Conservation (phyloP, 345 rosid genomes). For the Aethionema arabicum region DNA sequence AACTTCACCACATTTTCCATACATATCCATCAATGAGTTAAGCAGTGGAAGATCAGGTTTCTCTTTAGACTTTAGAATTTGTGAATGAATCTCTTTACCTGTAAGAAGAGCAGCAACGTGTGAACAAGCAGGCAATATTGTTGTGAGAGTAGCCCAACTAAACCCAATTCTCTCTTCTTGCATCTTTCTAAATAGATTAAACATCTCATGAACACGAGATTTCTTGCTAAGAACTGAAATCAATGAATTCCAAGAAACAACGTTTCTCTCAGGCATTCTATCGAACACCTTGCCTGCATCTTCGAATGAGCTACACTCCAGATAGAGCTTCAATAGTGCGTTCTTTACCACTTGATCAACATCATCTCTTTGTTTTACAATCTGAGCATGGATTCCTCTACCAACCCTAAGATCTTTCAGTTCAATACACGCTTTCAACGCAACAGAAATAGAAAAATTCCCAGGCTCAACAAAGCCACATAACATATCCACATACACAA, state of each 20-base stretch:
- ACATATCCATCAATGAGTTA: conserved; percentile 56
- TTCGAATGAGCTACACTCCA: conserved; percentile 31
- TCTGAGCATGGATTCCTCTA: conserved; percentile 46
- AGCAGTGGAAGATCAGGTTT: conserved; percentile 40
- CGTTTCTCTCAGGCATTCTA: conserved; percentile 37
- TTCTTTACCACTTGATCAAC: conserved; percentile 53
- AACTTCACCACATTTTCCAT: conserved; percentile 48
- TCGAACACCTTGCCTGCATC: conserved; percentile 42
- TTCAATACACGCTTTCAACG: conserved; percentile 44
- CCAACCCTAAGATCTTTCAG: conserved; percentile 35
- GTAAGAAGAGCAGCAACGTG: conserved; percentile 35
- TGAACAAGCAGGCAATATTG: conserved; percentile 41
- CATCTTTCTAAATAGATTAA: conserved; percentile 42
- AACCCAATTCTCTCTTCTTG: conserved; percentile 41
- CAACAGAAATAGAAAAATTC: conserved; percentile 44
- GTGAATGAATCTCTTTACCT: conserved; percentile 47
- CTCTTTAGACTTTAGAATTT: conserved; percentile 38
- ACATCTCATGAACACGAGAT: conserved; percentile 29
- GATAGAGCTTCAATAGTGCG: conserved; percentile 33
- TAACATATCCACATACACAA: conserved; percentile 40
- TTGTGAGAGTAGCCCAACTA: conserved; percentile 49
- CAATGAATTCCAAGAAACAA: conserved; percentile 39
- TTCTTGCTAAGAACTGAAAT: conserved; percentile 31
- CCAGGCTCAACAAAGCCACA: conserved; percentile 38
- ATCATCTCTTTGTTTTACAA: conserved; percentile 39